phyloP scores from a whole-genome alignment of 169 alveolate species.

The Eimeria acervulina region DNA sequence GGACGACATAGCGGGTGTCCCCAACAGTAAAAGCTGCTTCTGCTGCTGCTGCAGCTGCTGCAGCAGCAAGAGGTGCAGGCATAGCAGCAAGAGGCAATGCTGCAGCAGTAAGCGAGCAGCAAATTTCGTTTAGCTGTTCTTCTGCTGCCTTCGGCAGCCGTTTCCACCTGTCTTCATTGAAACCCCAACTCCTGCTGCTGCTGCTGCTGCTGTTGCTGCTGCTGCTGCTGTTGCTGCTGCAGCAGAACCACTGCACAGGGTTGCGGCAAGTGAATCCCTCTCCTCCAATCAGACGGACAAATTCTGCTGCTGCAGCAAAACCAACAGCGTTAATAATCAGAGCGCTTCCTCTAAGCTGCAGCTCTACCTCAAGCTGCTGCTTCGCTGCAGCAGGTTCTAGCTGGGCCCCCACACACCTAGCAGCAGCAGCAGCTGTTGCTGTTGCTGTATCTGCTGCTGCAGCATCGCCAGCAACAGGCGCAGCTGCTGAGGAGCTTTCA shows the following conservation, averaged over 20 bases:
- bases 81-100: neutral
- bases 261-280: neutral
- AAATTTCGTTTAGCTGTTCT: neutral
- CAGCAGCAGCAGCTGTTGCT: too few species aligned
- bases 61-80: neutral
- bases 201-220: constrained; percentile 5
- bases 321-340: neutral
- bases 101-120: constrained; percentile 21
- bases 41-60: constrained; percentile 17
- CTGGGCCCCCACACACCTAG: too few species aligned
- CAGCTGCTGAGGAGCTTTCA: too few species aligned
- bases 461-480: too few species aligned
- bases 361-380: too few species aligned
- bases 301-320: neutral
- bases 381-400: too few species aligned
- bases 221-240: constrained; percentile 3
- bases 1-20: neutral
- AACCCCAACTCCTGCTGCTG: too few species aligned
- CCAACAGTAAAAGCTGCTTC: neutral
- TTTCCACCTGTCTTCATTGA: constrained; percentile 2
- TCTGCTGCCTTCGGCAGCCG: neutral
- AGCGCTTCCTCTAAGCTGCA: too few species aligned
- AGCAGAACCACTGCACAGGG: constrained; percentile 7
- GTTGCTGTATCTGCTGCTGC: too few species aligned
- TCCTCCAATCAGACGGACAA: neutral